phyloP scores from a whole-genome alignment of 2,329 filamentous ascomycete genomes.

The Phialophora chinensis region DNA sequence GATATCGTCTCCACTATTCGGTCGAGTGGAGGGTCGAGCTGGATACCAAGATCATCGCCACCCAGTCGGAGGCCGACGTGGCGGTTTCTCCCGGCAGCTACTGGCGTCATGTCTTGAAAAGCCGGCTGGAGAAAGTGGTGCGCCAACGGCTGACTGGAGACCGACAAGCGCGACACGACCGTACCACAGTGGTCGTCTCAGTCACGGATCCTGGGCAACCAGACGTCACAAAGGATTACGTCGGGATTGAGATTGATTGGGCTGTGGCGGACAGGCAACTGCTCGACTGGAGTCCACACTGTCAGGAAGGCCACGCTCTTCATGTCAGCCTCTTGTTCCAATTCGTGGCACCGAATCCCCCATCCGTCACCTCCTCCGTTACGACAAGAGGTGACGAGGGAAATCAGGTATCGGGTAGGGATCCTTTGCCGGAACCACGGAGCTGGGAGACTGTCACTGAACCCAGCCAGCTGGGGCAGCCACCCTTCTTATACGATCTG shows the following conservation, averaged over 20 bases:
- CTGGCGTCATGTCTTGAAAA: not conserved
- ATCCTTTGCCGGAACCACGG: not conserved
- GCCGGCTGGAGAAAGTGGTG: not conserved
- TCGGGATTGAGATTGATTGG: not conserved
- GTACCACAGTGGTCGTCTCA: not conserved
- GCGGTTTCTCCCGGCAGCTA: not conserved
- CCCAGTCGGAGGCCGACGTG: not conserved
- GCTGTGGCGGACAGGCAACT: not conserved
- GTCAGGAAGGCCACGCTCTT: not conserved
- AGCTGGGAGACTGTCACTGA: not conserved
- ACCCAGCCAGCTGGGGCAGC: no score
- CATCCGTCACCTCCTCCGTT: not conserved
- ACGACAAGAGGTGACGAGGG: not conserved
- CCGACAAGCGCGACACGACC: not conserved
- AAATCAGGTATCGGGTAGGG: not conserved
- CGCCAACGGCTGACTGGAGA: not conserved
- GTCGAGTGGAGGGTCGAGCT: not conserved
- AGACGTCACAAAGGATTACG: not conserved
- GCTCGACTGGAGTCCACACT: not conserved
- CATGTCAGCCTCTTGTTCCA: not conserved
- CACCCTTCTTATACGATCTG: not conserved
- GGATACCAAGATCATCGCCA: not conserved
- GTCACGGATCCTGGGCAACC: not conserved
- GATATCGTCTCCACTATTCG: not conserved
- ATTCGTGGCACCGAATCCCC: not conserved